Percentiles rank a stretch among this genome's conserved stretches.
Evolutionary conservation across 1,139 yeast species (phyloP).

Genomic region (Candida buenavistaensis): DNA sequence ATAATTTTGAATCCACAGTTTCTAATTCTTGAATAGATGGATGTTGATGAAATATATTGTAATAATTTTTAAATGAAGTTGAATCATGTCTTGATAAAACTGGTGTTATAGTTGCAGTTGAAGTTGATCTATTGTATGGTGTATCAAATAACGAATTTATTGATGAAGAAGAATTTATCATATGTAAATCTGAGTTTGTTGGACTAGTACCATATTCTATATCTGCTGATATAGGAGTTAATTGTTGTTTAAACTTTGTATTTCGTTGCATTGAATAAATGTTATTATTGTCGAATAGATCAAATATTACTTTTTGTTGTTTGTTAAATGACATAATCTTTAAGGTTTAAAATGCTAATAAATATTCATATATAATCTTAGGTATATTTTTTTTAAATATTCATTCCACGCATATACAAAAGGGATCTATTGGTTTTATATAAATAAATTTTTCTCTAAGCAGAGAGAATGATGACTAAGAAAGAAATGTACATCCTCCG

Average conservation of each 20-base stretch:
- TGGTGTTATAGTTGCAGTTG: conserved; percentile 16
- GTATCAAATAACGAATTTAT: conserved; percentile 29
- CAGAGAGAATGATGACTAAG: background rate
- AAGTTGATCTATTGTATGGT: conserved; percentile 4
- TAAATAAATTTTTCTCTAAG: too few species aligned
- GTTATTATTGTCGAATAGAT: conserved; percentile 4
- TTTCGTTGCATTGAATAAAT: conserved; percentile 3
- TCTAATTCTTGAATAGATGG: conserved; percentile 8
- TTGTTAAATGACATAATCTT: conserved; percentile 2
- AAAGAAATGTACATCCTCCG: background rate
- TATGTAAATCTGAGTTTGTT: conserved; percentile 5
- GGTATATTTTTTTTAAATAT: too few species aligned
- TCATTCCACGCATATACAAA: too few species aligned
- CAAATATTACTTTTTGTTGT: conserved; percentile 3
- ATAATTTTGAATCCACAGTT: conserved; percentile 10
- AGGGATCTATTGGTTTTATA: too few species aligned
- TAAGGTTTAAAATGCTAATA: background rate
- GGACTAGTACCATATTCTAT: conserved; percentile 4
- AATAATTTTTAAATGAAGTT: conserved; percentile 4
- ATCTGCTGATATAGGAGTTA: conserved; percentile 1
- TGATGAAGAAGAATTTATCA: conserved; percentile 24
- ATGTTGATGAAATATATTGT: conserved; percentile 1
- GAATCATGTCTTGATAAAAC: conserved; percentile 14
- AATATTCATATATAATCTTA: background rate
- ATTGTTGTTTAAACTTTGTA: background rate